Evolutionary conservation across 2,329 filamentous ascomycete species (phyloP), one percentile per base, ranked within the genome.

Genomic region (Chrysoporthe austroafricana): DNA sequence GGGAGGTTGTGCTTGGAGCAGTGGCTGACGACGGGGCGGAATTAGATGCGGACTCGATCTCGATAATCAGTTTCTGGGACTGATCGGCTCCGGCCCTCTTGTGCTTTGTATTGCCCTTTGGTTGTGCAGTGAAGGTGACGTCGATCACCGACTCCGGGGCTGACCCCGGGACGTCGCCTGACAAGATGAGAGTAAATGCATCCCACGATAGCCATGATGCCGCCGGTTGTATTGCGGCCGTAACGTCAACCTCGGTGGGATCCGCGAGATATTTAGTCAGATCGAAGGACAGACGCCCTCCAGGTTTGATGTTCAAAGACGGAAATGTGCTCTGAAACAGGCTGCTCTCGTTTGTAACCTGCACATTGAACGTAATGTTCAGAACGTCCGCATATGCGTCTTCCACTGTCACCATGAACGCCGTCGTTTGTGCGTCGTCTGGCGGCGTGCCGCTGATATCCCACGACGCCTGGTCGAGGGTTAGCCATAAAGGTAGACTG

Each of bases 401-500:
- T 7, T 78, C 80, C 1, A 88, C 85, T 5, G 80, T 81, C 54
- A 94, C 79, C 0, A 83, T 86, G 50, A 95, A 84, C 71, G 90
- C 90, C 39, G 85, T 82, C 4, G 88, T 86, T 61, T 82, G 80
- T 3, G 87, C 85, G n/a, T 81, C 74, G n/a, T 81, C 74, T 0
- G 89, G 87, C 2, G 91, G 88, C 1, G 80, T 90, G 2, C 93
- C 94, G 43, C 79, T 83, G 7, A 97, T 78, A 0, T 79, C 80
- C 75, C 93, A 85, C 0, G 88, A 89, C 9, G 79, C 73, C 2
- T 84, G 79, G 73, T 96, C 84, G 64, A 96, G 86, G 0, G 80
- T 79, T 36, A 96, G 77, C 94, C 94, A 97, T 3, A 80, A 74
- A 0, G 93, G 92, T 14, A 88, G 76, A 36, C 84, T 78, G 0